Base-by-base conservation (phyloP, 129 eudicot genomes). In the Sambucus nigra region DNA sequence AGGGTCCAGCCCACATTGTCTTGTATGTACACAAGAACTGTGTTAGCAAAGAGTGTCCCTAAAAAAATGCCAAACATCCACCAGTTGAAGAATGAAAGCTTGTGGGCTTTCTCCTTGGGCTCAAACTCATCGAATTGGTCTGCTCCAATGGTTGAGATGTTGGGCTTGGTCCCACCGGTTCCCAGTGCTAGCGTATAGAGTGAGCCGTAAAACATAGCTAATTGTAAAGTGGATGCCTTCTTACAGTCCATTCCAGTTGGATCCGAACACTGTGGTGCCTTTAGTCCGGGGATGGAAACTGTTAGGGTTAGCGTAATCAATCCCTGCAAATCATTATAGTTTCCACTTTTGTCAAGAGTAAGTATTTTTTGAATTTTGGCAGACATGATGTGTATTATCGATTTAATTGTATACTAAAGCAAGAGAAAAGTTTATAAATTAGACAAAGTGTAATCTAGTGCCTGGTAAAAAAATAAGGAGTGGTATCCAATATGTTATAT, bases 81-180 rank as follows among this genome's bases (percentile, higher is more conserved):
- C 55, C 55, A 51, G 29, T 51, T 51, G 55, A 51, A 51, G 55
- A 51, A 51, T 16, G 55, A 51, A 25, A 51, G 55, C 55, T 51
- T 51, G 33, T 51, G 55, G 32, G 33, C 18, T 22, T 51, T 51
- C 17, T 51, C 55, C 14, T 51, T 51, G 17, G 55, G 32, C 7
- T 51, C 55, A 16, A 51, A 51, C 4, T 51, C 55, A 7, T 51
- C 55, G 33, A 51, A 51, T 25, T 51, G 55, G 55, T 51, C 55
- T 0, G 55, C 55, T 3, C 55, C 55, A 18, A 51, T 51, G 16
- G 55, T 51, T 16, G 55, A 51, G 55, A 51, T 51, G 55, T 51
- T 51, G 33, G 55, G 55, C 55, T 51, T 51, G 3, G 55, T 51
- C 10, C 55, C 55, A 2, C 55, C 55, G 17, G 55, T 51, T 6